Base-by-base conservation (phyloP, 495 filamentous ascomycete species). In the Lineolata rhizophorae region DNA sequence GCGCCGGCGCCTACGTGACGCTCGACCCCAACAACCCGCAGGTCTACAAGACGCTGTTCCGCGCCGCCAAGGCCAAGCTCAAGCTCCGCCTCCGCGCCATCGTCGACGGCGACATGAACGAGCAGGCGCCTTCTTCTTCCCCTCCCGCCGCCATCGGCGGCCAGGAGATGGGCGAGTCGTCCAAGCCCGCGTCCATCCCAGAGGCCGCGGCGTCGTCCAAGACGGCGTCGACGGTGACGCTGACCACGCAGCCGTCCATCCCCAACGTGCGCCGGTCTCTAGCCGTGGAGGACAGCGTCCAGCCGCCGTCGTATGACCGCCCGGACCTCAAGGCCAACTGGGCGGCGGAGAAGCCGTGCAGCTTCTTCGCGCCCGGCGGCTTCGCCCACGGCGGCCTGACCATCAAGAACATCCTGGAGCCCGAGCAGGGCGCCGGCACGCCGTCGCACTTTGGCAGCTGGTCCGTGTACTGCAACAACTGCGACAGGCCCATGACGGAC, bases 11-110 rank as follows among this genome's bases (percentile, higher is more conserved):
- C 41, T 94, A 74, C 53, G 61, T 94, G 39, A 60, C 60, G 5
- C 70, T 99, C 26, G 77, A 95, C 53, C 60, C 66, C 30, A 25
- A 25, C 22, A 91, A 94, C 41, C 51, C 62, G 1, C 61, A 74
- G 16, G 77, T 92, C 33, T 95, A 92, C 67, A 99, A 94, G 58
- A 84, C 93, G 52, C 72, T 99, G 24, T 82, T 82, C 50, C 78
- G 87, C 41, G 87, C 87, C 47, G 87, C 90, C 38, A 99, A 94
- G 56, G 87, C 87, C 12, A 99, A 99, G 65, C 70, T 83, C 35
- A 99, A 94, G 72, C 72, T 99, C 37, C 80, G 84, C 46, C 68
- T 99, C 30, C 75, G 72, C 40, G 80, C 75, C 29, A 83, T 67
- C 12, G n/a, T 45, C 10, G 41, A 45, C 16, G 19, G 29, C 25